phyloP scores from a whole-genome alignment of 2,329 filamentous ascomycete species.

The Trichoderma polysporum region DNA sequence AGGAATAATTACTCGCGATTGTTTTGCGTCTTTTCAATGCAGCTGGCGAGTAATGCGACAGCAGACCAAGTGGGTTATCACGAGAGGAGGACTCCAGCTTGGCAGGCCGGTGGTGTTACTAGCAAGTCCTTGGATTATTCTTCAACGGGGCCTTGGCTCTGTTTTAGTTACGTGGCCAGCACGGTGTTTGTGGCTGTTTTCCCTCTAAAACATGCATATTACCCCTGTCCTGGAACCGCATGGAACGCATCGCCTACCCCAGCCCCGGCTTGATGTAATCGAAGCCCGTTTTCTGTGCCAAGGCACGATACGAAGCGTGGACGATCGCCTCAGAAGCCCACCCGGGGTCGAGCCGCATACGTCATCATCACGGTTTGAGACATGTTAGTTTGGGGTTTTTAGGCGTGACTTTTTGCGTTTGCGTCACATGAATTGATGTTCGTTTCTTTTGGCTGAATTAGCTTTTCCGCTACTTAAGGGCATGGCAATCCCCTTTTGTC shows the following conservation, averaged over 20 bases:
- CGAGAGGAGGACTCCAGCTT: background rate
- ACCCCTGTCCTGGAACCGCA: background rate
- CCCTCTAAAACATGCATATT: conserved; percentile 12
- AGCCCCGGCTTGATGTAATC: conserved; percentile 3
- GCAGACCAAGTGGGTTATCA: background rate
- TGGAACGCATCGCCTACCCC: background rate
- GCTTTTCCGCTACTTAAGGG: background rate
- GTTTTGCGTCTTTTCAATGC: background rate
- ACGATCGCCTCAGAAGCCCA: conserved; percentile 7
- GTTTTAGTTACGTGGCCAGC: background rate
- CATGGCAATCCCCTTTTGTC: background rate
- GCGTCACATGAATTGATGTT: conserved; percentile 14
- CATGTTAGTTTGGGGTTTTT: background rate
- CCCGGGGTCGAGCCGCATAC: conserved; percentile 31
- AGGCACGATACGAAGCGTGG: background rate
- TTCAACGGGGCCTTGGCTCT: background rate
- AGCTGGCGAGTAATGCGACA: background rate
- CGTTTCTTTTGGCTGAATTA: background rate
- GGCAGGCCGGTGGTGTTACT: background rate
- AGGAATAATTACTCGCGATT: background rate
- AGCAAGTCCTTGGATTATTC: background rate
- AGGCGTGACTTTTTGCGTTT: conserved; percentile 19
- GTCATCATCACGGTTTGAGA: conserved; percentile 28
- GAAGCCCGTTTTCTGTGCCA: conserved; percentile 3
- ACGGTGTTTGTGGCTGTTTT: background rate